These are phyloP conservation scores for Microdochium paspali DNA, from an alignment of 2,329 filamentous ascomycete genomes.

Conservation along the genomic window DNA sequence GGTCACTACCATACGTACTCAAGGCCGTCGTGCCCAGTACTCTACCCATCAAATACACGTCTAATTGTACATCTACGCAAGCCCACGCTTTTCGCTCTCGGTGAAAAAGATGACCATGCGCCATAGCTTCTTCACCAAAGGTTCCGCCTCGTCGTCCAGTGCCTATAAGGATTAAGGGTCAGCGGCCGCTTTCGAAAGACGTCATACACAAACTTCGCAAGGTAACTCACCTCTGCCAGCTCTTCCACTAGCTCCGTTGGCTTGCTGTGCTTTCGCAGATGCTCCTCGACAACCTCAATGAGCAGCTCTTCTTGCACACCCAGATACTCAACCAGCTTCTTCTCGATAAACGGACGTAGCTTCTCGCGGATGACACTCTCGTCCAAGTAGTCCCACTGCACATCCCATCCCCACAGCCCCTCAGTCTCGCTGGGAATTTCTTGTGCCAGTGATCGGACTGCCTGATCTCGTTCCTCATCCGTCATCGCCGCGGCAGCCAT, in stretches of 20 bases:
- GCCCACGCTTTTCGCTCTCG: constrained; percentile 82
- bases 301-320: constrained; percentile 94
- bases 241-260: constrained; percentile 79
- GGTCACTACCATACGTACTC: no score
- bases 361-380: constrained; percentile 74
- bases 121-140: constrained; percentile 94
- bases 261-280: constrained; percentile 64
- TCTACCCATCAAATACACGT: no score
- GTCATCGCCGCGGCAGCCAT: constrained; percentile 59
- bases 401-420: constrained; percentile 82
- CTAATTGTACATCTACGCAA: constrained; percentile 39
- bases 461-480: constrained; percentile 79
- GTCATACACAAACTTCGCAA: neutral
- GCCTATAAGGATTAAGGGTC: constrained; percentile 41
- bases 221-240: constrained; percentile 62
- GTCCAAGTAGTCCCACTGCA: constrained; percentile 89
- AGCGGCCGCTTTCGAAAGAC: constrained; percentile 10
- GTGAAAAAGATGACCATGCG: constrained; percentile 97
- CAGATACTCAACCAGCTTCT: constrained; percentile 95
- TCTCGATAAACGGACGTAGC: constrained; percentile 89
- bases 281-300: constrained; percentile 85
- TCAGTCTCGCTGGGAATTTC: constrained; percentile 85
- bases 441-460: constrained; percentile 70
- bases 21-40: no score
- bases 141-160: constrained; percentile 89